These are phyloP conservation scores for Melastoma candidum DNA, from an alignment of 441 rosid species.

Conservation along the genomic window DNA sequence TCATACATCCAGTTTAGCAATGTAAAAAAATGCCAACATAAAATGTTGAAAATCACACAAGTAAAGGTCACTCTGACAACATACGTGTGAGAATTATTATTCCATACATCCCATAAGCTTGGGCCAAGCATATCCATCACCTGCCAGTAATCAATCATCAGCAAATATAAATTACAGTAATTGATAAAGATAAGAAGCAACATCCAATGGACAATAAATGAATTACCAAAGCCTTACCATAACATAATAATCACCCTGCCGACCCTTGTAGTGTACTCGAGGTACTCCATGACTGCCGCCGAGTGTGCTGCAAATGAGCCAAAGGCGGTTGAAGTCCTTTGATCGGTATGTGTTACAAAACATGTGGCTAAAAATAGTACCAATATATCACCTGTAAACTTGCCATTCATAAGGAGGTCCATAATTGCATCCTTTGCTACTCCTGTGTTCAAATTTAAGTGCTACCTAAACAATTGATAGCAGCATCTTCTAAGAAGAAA, in stretches of 20 bases:
- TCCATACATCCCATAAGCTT: constrained; percentile 98
- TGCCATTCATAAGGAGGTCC: constrained; percentile 77
- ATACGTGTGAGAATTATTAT: constrained; percentile 60
- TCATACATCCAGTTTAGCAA: constrained; percentile 4
- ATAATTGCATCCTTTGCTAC: constrained; percentile 66
- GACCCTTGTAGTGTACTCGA: constrained; percentile 78
- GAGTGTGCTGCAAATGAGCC: constrained; percentile 44
- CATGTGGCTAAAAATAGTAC: neutral
- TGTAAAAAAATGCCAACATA: constrained; percentile 7
- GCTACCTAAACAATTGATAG: constrained; percentile 37
- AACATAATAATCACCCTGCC: constrained; percentile 85
- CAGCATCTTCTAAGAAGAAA: neutral
- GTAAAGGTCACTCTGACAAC: neutral
- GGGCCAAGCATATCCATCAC: constrained; percentile 96
- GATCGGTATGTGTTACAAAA: neutral
- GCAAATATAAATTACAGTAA: constrained; percentile 7
- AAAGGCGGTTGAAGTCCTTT: constrained; percentile 6
- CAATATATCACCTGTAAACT: constrained; percentile 42
- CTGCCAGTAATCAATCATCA: constrained; percentile 26
- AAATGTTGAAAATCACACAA: neutral
- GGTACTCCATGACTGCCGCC: constrained; percentile 98
- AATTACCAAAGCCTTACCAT: constrained; percentile 47
- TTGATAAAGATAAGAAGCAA: neutral
- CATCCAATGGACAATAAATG: neutral
- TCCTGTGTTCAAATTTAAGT: constrained; percentile 64